phyloP scores from a whole-genome alignment of 2,329 filamentous ascomycete genomes.

The Colletotrichum musae region DNA sequence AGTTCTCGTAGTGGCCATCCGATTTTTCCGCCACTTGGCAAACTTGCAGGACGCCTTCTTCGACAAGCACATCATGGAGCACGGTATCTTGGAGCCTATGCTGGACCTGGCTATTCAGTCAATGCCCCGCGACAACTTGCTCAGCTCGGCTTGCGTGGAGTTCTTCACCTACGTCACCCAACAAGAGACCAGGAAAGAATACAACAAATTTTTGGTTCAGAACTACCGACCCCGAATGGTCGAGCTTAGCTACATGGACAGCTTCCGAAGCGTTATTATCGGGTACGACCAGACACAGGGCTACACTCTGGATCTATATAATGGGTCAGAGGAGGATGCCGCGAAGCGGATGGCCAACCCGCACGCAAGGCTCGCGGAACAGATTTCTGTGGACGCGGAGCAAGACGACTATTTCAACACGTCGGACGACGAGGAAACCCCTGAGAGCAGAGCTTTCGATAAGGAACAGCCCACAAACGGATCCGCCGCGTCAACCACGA shows the following conservation, averaged over 20 bases:
- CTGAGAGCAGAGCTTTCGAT: slow-evolving; percentile 51
- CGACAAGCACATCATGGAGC: slow-evolving; percentile 85
- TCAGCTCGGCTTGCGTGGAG: slow-evolving; percentile 94
- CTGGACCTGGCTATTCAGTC: slow-evolving; percentile 87
- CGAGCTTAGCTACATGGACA: slow-evolving; percentile 85
- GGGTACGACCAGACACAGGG: slow-evolving; percentile 85
- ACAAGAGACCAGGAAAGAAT: slow-evolving; percentile 82
- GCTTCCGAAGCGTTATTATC: slow-evolving; percentile 82
- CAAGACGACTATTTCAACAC: slow-evolving; percentile 97
- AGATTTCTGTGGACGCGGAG: slow-evolving; percentile 79
- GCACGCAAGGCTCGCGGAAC: slow-evolving; percentile 77
- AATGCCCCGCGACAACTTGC: slow-evolving; percentile 91
- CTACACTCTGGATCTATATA: slow-evolving; percentile 79
- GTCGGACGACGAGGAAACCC: slow-evolving; percentile 73
- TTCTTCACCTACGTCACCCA: slow-evolving; percentile 89
- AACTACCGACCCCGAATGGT: slow-evolving; percentile 85
- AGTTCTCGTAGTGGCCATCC: slow-evolving; percentile 78
- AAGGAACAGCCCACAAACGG: slow-evolving; percentile 69
- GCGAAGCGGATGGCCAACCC: slow-evolving; percentile 57
- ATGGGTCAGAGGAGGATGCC: slow-evolving; percentile 77
- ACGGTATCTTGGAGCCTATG: slow-evolving; percentile 86
- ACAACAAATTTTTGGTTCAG: slow-evolving; percentile 87
- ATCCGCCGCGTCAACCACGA: slow-evolving; percentile 62
- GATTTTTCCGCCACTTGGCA: slow-evolving; percentile 92
- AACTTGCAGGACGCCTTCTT: slow-evolving; percentile 93